Evolutionary conservation across 2,329 filamentous ascomycete species (phyloP).

Genomic region (Colletotrichum neosansevieriae): DNA sequence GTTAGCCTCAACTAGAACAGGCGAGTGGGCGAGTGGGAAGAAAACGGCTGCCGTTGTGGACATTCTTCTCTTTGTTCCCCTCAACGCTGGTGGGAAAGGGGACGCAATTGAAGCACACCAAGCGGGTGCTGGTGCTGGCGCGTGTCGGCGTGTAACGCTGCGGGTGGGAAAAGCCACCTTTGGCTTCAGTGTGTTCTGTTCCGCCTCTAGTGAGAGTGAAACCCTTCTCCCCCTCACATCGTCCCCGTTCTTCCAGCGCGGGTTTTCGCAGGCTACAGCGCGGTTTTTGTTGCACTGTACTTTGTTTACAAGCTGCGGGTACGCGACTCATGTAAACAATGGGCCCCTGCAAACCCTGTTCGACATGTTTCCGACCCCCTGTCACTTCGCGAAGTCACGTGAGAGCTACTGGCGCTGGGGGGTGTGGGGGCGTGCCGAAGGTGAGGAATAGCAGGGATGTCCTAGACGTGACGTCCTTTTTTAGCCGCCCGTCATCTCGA

Average conservation of each 20-base stretch:
- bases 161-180: conserved; percentile 20
- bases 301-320: conserved; percentile 37
- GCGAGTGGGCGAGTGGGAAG: background rate
- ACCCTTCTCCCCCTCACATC: background rate
- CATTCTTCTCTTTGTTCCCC: conserved; percentile 12
- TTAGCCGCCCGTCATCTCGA: conserved; percentile 32
- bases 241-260: background rate
- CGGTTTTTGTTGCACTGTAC: conserved; percentile 19
- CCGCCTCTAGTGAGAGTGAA: conserved; percentile 6
- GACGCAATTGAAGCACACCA: conserved; percentile 22
- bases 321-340: conserved; percentile 41
- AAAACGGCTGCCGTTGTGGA: conserved; percentile 28
- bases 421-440: background rate
- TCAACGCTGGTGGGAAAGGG: conserved; percentile 5
- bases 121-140: conserved; percentile 15
- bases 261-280: background rate
- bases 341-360: conserved; percentile 30
- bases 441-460: background rate
- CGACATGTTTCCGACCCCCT: conserved; percentile 12
- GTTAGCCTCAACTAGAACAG: background rate
- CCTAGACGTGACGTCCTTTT: conserved; percentile 29
- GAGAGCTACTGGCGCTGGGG: background rate
- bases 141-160: conserved; percentile 18
- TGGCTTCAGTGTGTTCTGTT: background rate
- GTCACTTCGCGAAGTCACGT: conserved; percentile 38